Evolutionary conservation across 257 asterid species (phyloP).

Genomic region (Petrea volubilis): DNA sequence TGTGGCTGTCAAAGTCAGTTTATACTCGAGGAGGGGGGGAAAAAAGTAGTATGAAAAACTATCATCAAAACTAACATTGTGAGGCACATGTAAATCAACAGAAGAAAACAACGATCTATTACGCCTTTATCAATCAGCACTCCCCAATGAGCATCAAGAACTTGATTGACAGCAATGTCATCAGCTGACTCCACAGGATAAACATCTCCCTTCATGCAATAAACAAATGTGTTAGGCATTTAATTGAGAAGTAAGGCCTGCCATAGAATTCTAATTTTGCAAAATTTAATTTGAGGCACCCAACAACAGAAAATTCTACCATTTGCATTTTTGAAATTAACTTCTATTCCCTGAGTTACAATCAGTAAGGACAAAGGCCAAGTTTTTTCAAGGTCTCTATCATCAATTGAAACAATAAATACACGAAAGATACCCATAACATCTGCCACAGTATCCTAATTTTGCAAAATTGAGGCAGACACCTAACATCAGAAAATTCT

Average conservation of each 20-base stretch:
- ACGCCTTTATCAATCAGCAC: slow-evolving; percentile 90
- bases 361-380: background rate
- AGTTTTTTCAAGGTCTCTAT: slow-evolving; percentile 5
- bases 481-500: no score
- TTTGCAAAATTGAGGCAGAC: no score
- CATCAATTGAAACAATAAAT: no score
- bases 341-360: background rate
- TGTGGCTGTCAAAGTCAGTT: slow-evolving; percentile 7
- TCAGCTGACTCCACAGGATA: slow-evolving; percentile 81
- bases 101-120: slow-evolving; percentile 31
- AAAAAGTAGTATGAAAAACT: slow-evolving; percentile 2
- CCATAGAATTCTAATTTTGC: background rate
- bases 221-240: slow-evolving; percentile 29
- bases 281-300: no score
- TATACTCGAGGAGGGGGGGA: background rate
- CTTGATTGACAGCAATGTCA: slow-evolving; percentile 56
- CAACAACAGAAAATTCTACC: slow-evolving; percentile 3
- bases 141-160: slow-evolving; percentile 99
- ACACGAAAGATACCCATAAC: no score
- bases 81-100: slow-evolving; percentile 8
- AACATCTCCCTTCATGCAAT: slow-evolving; percentile 84
- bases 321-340: background rate
- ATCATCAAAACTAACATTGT: background rate
- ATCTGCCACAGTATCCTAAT: no score
- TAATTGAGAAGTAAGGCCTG: background rate